Base-by-base conservation (phyloP, 495 filamentous ascomycete genomes). In the Xylaria scruposa region DNA sequence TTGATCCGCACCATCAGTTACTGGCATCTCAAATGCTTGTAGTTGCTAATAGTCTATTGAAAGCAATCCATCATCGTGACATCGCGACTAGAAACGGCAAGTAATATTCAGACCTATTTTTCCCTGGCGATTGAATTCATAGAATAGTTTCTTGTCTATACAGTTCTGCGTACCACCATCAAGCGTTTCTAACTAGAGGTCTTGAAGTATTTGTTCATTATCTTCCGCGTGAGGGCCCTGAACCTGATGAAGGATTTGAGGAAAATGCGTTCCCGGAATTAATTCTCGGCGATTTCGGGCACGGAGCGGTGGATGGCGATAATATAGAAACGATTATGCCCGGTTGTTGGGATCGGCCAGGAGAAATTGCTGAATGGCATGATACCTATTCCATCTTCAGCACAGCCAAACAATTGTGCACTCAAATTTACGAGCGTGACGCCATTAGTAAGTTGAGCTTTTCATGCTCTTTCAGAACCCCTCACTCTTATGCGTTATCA, bases 131-230 rank as follows among this genome's bases (percentile, higher is more conserved):
- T 44, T 3, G 38, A 38, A 21, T 38, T 38, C 26, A 60, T 38
- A 10, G 58, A 33, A 38, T 21, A 38, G 17, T 13, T 60, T n/a
- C 4, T 33, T 42, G 38, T 2, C 12, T 38, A 21, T 15, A 17
- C 29, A 44, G 17, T 29, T 44, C 38, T 42, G 2, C 21, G 29
- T 42, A 8, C 8, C 33, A 13, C 33, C 59, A 2, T 15, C 4
- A 38, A 62, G 19, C 10, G 7, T 38, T 42, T 15, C 36, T 63
- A 29, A 63, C 38, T n/a, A 8, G 4, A 44, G 38, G n/a, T 29
- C 60, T 42, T n/a, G n/a, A 38, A 63, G 60, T 63, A 19, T 63
- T 63, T 12, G 8, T 63, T 63, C 60, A 63, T 17, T 63, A 63
- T 29, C 60, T 4, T 21, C 38, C 60, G 9, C 38, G 12, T 4